Evolutionary conservation across 108 stramenopile genomes (phyloP), one percentile per base, ranked within the genome.

Genomic region (Pseudonitzschia multiseries): DNA sequence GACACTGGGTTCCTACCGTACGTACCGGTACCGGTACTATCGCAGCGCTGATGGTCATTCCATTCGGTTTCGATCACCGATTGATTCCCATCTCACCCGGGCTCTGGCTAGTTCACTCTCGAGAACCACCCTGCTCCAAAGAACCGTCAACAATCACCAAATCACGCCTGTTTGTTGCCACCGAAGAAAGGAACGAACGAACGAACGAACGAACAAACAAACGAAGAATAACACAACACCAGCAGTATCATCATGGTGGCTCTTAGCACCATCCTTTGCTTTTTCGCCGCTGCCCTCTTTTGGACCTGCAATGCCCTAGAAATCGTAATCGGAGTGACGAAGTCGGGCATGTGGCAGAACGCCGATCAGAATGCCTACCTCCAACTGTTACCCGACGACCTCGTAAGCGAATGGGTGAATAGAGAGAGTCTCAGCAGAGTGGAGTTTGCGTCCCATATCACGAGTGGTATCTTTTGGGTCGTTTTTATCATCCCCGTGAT

Each of bases 401-500:
- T 91, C 8, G 53, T 79, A 68, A 15, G 62, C 20, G 69, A 77
- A 61, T 91, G 86, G 87, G n/a, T 71, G 0, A 59, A 36, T 42
- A 65, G 76, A 14, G n/a, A 56, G 1, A 68, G 67, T 28, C 36
- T 63, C 10, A 51, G 65, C 1, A 71, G 43, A 15, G 1, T 84
- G 15, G 65, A 32, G 3, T 42, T 63, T 8, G 56, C 70, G 8
- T 22, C 60, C 13, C 64, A 71, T 14, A 43, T 81, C 71, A 8
- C 87, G 57, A 80, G 88, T 75, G 68, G 70, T 32, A 14, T 87
- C 50, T 87, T 86, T 3, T 91, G 87, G 90, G 65, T 91, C 36
- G 69, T 79, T 40, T 71, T 93, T 72, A 74, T 77, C 0, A 68
- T 79, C 15, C 93, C 93, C 32, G 68, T 91, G 13, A 64, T 93